Evolutionary conservation across 306 rosid genomes (phyloP).

Genomic region (Sicyos edulis): DNA sequence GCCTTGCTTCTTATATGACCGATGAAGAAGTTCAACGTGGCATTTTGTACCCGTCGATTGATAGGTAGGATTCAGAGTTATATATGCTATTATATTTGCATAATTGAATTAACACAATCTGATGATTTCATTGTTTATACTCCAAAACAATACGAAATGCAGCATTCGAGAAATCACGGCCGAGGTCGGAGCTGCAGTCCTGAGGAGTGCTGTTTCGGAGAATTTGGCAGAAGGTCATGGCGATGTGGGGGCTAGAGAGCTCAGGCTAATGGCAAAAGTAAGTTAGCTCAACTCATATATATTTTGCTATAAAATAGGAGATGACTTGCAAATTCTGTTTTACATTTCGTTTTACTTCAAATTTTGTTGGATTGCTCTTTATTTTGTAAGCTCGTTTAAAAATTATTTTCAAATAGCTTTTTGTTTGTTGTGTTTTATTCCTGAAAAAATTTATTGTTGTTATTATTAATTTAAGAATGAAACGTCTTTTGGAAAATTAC

Average conservation of each 20-base stretch:
- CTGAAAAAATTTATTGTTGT: no score
- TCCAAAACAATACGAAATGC: slow-evolving; percentile 21
- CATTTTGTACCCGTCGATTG: slow-evolving; percentile 72
- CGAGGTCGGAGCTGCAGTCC: slow-evolving; percentile 90
- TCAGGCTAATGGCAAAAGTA: slow-evolving; percentile 68
- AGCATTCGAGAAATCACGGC: slow-evolving; percentile 76
- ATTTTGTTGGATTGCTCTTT: neutral
- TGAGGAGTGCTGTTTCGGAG: slow-evolving; percentile 70
- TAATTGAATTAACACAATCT: slow-evolving; percentile 7
- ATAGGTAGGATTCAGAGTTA: slow-evolving; percentile 42
- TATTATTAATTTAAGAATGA: neutral
- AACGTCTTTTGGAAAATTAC: neutral
- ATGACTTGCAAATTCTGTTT: no score
- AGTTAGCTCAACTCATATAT: slow-evolving; percentile 13
- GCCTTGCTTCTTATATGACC: slow-evolving; percentile 92
- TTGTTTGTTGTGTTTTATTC: neutral
- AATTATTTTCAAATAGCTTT: neutral
- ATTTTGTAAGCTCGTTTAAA: neutral
- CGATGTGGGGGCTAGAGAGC: slow-evolving; percentile 60
- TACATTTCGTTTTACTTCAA: no score
- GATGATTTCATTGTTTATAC: neutral
- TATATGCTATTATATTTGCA: neutral
- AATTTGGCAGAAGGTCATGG: slow-evolving; percentile 71
- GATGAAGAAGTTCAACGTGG: slow-evolving; percentile 72
- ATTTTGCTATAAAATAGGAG: neutral